These are phyloP conservation scores for Cladosporium sp. DNA, from an alignment of 2,329 filamentous ascomycete genomes.

Conservation along the genomic window DNA sequence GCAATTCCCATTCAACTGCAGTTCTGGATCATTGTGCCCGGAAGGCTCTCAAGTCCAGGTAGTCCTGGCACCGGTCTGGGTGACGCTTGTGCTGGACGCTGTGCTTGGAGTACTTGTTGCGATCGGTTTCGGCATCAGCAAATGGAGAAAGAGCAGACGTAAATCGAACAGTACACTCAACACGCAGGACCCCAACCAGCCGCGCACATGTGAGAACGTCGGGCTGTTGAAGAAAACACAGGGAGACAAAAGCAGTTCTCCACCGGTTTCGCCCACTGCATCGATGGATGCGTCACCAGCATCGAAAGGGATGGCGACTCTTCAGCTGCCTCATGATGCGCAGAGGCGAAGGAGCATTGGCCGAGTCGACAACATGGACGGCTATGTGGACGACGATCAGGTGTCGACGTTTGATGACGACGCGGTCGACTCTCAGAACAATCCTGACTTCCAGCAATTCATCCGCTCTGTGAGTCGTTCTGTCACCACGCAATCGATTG, in stretches of 20 bases:
- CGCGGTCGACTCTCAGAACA: constrained; percentile 25
- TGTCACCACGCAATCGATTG: constrained; percentile 49
- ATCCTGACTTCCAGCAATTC: constrained; percentile 45
- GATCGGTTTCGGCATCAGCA: constrained; percentile 33
- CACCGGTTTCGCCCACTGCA: constrained; percentile 11
- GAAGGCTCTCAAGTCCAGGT: constrained; percentile 41
- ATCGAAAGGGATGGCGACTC: constrained; percentile 6
- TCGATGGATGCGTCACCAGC: constrained; percentile 1
- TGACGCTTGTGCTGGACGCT: constrained; percentile 44
- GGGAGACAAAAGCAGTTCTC: constrained; percentile 4
- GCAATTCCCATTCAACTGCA: constrained; percentile 46
- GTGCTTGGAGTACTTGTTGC: constrained; percentile 37
- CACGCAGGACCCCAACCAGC: constrained; percentile 1
- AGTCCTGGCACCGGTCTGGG: constrained; percentile 41
- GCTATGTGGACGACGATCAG: constrained; percentile 21
- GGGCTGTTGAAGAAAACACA: constrained; percentile 18
- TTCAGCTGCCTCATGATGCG: not conserved
- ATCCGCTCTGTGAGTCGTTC: constrained; percentile 51
- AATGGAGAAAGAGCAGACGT: constrained; percentile 32
- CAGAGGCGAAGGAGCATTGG: constrained; percentile 21
- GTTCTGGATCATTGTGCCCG: constrained; percentile 44
- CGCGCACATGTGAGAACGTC: constrained; percentile 19
- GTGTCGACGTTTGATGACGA: constrained; percentile 28
- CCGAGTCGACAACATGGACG: constrained; percentile 24
- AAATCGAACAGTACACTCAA: constrained; percentile 22